phyloP scores from a whole-genome alignment of 441 rosid species.

The Eruca vesicaria region DNA sequence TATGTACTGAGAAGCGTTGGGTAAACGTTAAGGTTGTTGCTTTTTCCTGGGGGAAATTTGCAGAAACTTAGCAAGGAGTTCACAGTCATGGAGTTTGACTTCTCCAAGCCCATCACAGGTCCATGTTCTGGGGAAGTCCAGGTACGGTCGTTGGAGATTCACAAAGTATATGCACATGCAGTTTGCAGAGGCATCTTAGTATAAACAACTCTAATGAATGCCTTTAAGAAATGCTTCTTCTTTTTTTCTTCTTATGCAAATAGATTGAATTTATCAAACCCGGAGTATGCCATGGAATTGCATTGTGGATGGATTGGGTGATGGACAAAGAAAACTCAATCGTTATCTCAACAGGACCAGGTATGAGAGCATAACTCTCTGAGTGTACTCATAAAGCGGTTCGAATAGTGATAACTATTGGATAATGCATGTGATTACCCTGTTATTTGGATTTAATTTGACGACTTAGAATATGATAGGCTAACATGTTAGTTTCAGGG shows the following conservation, averaged over 20 bases:
- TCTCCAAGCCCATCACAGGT: conserved; percentile 56
- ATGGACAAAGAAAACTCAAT: conserved; percentile 62
- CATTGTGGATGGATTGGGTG: conserved; percentile 92
- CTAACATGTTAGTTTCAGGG: conserved; percentile 1
- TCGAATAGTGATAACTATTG: not conserved
- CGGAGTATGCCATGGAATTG: conserved; percentile 89
- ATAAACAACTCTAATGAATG: not conserved
- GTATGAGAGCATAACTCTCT: conserved; percentile 38
- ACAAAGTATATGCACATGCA: conserved; percentile 6
- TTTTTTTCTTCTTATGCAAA: not conserved
- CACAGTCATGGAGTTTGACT: conserved; percentile 79
- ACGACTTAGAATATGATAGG: too few relatives aligned
- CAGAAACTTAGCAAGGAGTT: conserved; percentile 77
- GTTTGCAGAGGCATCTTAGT: not conserved
- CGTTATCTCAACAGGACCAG: conserved; percentile 73
- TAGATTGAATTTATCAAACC: conserved; percentile 65
- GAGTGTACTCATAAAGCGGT: not conserved
- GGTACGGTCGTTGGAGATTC: conserved; percentile 42
- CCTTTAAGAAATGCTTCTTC: not conserved
- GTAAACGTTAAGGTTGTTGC: not conserved
- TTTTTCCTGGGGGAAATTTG: conserved; percentile 15
- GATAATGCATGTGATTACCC: not conserved
- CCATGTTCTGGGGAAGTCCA: conserved; percentile 59
- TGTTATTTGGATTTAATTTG: too few relatives aligned
- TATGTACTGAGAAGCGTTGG: not conserved